Conservation (phyloP, 306 rosid genomes). For the Crataegus laevigata region DNA sequence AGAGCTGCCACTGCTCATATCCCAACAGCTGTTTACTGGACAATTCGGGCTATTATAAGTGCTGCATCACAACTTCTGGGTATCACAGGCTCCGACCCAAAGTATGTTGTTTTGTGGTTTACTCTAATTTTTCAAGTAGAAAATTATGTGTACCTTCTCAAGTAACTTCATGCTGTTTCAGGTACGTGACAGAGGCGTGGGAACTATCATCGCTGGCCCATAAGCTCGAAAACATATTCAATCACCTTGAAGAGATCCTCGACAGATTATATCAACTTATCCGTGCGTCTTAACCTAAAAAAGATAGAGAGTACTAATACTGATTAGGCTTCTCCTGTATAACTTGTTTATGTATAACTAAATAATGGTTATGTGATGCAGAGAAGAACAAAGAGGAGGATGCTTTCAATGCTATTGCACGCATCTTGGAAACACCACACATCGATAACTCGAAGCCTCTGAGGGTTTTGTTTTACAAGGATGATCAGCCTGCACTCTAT, state of each 20-base stretch:
- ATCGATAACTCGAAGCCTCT: constrained; percentile 45
- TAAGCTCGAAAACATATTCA: constrained; percentile 41
- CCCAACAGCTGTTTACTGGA: constrained; percentile 65
- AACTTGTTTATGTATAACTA: not conserved
- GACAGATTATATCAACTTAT: not conserved
- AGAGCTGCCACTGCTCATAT: constrained; percentile 17
- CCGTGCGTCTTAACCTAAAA: not conserved
- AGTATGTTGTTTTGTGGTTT: constrained; percentile 20
- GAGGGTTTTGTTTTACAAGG: constrained; percentile 36
- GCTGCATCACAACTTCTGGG: constrained; percentile 43
- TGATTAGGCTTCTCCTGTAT: not conserved
- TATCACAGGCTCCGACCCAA: constrained; percentile 35
- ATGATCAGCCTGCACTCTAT: constrained; percentile 38
- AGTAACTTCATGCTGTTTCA: not conserved
- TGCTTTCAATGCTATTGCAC: constrained; percentile 21
- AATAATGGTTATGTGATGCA: constrained; percentile 20
- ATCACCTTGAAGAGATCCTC: constrained; percentile 31
- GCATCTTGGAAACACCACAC: constrained; percentile 31
- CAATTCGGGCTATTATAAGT: constrained; percentile 40
- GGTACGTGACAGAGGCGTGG: constrained; percentile 56
- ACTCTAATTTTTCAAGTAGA: not conserved
- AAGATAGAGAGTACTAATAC: not conserved
- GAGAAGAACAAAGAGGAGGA: constrained; percentile 41
- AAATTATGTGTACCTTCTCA: not conserved
- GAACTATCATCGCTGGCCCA: constrained; percentile 64